Percentiles rank a stretch among this genome's conserved stretches.
phyloP scores from a whole-genome alignment of 2,329 filamentous ascomycete genomes.

The Ophiosphaerella narmari region DNA sequence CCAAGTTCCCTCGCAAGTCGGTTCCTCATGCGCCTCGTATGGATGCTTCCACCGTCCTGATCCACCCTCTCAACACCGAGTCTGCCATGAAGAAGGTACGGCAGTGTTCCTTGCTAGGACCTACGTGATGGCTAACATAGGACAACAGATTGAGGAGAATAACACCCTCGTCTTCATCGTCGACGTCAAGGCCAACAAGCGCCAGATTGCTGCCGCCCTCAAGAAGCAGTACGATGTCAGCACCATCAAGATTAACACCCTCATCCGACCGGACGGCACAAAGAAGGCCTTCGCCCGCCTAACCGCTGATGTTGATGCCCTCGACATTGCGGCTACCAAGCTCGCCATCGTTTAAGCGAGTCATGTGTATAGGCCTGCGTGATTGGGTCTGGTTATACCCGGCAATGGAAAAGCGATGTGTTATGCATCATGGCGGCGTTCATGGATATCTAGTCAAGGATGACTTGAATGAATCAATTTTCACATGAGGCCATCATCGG shows the following conservation, averaged over 20 bases:
- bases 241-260: slow-evolving; percentile 98
- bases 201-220: slow-evolving; percentile 95
- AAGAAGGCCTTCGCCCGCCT: slow-evolving; percentile 99
- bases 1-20: slow-evolving; percentile 97
- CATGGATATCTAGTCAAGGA: slow-evolving; percentile 43
- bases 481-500: slow-evolving; percentile 33
- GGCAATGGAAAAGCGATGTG: slow-evolving; percentile 41
- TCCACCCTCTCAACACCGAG: slow-evolving; percentile 99
- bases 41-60: slow-evolving; percentile 96
- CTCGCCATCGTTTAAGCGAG: slow-evolving; percentile 85
- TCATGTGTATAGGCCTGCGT: slow-evolving; percentile 26
- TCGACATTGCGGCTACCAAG: slow-evolving; percentile 99
- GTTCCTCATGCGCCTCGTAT: slow-evolving; percentile 87
- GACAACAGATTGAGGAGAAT: slow-evolving; percentile 87
- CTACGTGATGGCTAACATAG: neutral
- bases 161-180: slow-evolving; percentile 99
- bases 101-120: neutral
- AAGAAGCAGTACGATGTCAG: slow-evolving; percentile 99
- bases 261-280: slow-evolving; percentile 93
- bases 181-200: slow-evolving; percentile 92
- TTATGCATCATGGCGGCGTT: slow-evolving; percentile 46
- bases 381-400: slow-evolving; percentile 40
- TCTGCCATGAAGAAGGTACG: slow-evolving; percentile 92
- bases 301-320: slow-evolving; percentile 94
- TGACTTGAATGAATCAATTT: slow-evolving; percentile 45